phyloP scores from a whole-genome alignment of 495 filamentous ascomycete species.

The Neurospora terricola region DNA sequence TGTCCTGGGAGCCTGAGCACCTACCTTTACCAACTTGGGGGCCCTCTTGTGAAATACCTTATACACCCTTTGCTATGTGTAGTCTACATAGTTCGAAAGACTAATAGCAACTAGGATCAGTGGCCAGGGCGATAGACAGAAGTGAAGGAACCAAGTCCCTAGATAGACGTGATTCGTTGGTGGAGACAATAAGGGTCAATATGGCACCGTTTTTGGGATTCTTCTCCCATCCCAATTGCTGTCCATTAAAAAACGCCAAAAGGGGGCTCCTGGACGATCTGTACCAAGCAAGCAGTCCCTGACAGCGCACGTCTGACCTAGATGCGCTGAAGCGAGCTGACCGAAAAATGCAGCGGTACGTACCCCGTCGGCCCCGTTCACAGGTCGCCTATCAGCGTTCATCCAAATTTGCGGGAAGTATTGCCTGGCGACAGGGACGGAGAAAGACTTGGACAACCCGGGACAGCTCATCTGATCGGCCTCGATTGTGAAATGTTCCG shows the following conservation, averaged over 20 bases:
- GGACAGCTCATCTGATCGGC: not conserved
- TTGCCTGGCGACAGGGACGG: not conserved
- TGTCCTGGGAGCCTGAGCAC: not conserved
- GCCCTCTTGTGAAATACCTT: not conserved
- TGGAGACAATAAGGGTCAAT: not conserved
- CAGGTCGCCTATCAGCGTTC: constrained; percentile 5
- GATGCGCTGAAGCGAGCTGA: constrained; percentile 17
- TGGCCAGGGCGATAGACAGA: not conserved
- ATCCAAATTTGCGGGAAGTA: constrained; percentile 9
- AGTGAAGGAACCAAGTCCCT: not conserved
- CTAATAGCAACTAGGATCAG: not conserved
- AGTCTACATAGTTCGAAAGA: not conserved
- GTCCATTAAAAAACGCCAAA: not conserved
- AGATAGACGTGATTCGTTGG: not conserved
- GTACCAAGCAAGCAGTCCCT: not conserved
- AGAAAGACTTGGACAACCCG: not conserved
- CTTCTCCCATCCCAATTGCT: not conserved
- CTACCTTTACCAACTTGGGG: not conserved
- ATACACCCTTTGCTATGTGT: not conserved
- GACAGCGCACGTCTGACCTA: constrained; percentile 14
- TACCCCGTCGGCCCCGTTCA: not conserved
- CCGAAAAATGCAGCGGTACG: not conserved
- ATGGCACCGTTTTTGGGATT: not conserved
- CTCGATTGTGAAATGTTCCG: not conserved
- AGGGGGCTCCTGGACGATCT: not conserved